phyloP scores from a whole-genome alignment of 2,329 filamentous ascomycete species.

The Sporothrix brunneoviolacea region DNA sequence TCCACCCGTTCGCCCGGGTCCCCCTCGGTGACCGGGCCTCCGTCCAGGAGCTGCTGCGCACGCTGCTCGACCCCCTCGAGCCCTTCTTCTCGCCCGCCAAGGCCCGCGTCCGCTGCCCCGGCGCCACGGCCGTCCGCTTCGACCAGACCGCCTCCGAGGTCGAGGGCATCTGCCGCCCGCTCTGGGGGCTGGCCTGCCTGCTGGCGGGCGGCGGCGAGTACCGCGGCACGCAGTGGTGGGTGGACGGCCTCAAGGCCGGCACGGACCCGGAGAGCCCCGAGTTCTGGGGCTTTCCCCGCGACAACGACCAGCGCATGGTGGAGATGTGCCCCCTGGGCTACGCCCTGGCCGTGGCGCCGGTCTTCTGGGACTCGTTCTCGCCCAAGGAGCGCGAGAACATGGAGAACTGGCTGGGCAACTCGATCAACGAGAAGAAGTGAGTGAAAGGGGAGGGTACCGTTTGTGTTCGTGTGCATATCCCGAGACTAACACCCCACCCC shows the following conservation, averaged over 20 bases:
- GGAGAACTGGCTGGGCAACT: slow-evolving; percentile 64
- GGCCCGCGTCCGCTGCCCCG: slow-evolving; percentile 59
- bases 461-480: no score
- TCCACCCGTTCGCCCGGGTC: slow-evolving; percentile 51
- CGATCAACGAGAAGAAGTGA: slow-evolving; percentile 73
- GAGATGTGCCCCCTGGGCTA: slow-evolving; percentile 77
- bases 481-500: no score
- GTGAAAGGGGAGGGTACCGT: no score
- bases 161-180: slow-evolving; percentile 66
- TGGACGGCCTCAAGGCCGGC: slow-evolving; percentile 62
- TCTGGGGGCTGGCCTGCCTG: slow-evolving; percentile 68
- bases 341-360: slow-evolving; percentile 60
- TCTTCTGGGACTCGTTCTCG: slow-evolving; percentile 60
- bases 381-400: slow-evolving; percentile 58
- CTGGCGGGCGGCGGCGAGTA: slow-evolving; percentile 63
- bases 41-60: slow-evolving; percentile 54
- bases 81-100: slow-evolving; percentile 63
- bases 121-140: slow-evolving; percentile 67
- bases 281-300: slow-evolving; percentile 70
- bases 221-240: slow-evolving; percentile 56
- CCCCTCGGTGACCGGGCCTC: slow-evolving; percentile 41
- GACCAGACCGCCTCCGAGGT: slow-evolving; percentile 72
- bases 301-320: slow-evolving; percentile 77
- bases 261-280: slow-evolving; percentile 64
- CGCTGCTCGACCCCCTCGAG: slow-evolving; percentile 63